These are phyloP conservation scores for Alternaria arbusti DNA, from an alignment of 2,329 filamentous ascomycete species.

Conservation along the genomic window DNA sequence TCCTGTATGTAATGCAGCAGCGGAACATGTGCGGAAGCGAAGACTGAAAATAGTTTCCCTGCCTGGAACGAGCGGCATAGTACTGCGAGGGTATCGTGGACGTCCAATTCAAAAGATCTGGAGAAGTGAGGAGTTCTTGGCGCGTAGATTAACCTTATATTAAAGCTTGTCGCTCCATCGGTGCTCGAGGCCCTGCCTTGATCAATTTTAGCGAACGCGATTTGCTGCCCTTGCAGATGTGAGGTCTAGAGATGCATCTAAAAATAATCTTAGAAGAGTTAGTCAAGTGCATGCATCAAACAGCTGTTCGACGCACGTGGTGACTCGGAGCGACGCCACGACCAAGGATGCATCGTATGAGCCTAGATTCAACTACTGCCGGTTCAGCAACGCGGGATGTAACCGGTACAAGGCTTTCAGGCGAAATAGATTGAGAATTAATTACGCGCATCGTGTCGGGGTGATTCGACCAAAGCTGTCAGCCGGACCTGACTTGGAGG, in stretches of 20 bases:
- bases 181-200: conserved; percentile 27
- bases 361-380: conserved; percentile 34
- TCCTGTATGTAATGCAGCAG: conserved; percentile 29
- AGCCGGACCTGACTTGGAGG: neutral
- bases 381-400: conserved; percentile 23
- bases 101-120: conserved; percentile 43
- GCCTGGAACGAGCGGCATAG: conserved; percentile 18
- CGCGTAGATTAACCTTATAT: conserved; percentile 50
- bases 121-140: conserved; percentile 43
- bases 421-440: conserved; percentile 42
- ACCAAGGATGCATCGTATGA: conserved; percentile 19
- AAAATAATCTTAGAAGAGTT: conserved; percentile 37
- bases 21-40: conserved; percentile 32
- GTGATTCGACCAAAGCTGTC: conserved; percentile 23
- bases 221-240: conserved; percentile 38
- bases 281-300: conserved; percentile 15
- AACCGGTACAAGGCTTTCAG: conserved; percentile 25
- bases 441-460: conserved; percentile 38
- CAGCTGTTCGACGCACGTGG: conserved; percentile 16
- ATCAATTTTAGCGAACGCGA: conserved; percentile 37
- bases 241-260: conserved; percentile 27
- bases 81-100: conserved; percentile 11
- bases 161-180: conserved; percentile 47
- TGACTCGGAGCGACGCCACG: conserved; percentile 11
- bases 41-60: conserved; percentile 34